Evolutionary conservation across 1,284 basidiomycete genomes (phyloP).

Genomic region (Papiliotrema laurentii): DNA sequence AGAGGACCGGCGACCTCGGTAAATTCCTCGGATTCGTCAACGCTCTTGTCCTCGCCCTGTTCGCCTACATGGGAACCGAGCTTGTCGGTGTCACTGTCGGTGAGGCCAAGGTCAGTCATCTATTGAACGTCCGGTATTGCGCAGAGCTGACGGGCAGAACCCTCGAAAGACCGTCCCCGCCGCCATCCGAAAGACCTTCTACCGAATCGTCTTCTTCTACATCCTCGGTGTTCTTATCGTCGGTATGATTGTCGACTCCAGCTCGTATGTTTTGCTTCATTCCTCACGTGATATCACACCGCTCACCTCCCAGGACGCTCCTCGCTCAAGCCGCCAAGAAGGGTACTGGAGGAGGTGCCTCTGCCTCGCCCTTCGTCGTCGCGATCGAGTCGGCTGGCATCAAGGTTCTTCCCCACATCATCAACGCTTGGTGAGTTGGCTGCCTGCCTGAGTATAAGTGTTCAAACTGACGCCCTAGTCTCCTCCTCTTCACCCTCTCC

Average conservation of each 20-base stretch:
- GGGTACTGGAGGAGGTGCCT: slow-evolving; percentile 51
- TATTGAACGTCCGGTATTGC: background rate
- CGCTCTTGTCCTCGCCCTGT: slow-evolving; percentile 49
- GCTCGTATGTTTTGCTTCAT: slow-evolving; percentile 8
- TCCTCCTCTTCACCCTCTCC: slow-evolving; percentile 46
- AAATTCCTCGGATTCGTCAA: slow-evolving; percentile 40
- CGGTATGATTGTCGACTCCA: slow-evolving; percentile 56
- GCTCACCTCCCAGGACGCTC: slow-evolving; percentile 1
- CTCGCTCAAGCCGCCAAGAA: slow-evolving; percentile 15
- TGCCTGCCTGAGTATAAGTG: background rate
- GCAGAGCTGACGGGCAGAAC: slow-evolving; percentile 42
- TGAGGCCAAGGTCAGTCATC: slow-evolving; percentile 43
- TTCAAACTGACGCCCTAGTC: slow-evolving; percentile 11
- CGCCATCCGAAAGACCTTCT: slow-evolving; percentile 55
- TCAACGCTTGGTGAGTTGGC: slow-evolving; percentile 47
- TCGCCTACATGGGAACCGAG: slow-evolving; percentile 59
- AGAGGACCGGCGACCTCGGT: slow-evolving; percentile 18
- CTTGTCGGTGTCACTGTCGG: slow-evolving; percentile 52
- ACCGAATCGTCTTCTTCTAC: slow-evolving; percentile 61
- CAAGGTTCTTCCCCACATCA: slow-evolving; percentile 48
- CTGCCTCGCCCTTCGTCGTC: slow-evolving; percentile 69
- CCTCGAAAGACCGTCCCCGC: slow-evolving; percentile 59
- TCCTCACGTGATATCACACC: background rate
- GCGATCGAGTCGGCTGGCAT: slow-evolving; percentile 50
- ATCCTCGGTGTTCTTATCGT: slow-evolving; percentile 54